These are phyloP conservation scores for Pythium oligandrum DNA, from an alignment of 352 stramenopile genomes.

Conservation along the genomic window DNA sequence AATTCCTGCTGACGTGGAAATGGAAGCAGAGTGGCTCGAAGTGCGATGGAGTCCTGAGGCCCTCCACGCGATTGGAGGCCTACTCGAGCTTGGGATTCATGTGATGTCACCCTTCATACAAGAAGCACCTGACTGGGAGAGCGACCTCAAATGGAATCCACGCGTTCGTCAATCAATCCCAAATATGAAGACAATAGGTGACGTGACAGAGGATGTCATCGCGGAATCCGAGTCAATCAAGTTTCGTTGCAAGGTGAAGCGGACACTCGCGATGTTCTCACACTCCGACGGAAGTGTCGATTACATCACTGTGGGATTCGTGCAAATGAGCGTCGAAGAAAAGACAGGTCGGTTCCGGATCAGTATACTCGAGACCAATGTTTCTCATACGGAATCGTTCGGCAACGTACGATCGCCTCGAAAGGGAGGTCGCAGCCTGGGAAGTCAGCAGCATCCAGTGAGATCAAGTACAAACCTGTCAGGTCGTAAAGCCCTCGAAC, in stretches of 20 bases:
- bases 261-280: slow-evolving; percentile 44
- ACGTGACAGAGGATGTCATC: slow-evolving; percentile 34
- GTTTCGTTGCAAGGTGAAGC: slow-evolving; percentile 66
- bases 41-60: slow-evolving; percentile 58
- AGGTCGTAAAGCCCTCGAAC: too few relatives aligned
- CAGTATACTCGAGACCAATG: slow-evolving; percentile 37
- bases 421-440: too few relatives aligned
- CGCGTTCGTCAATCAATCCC: slow-evolving; percentile 13
- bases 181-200: slow-evolving; percentile 29
- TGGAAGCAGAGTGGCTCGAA: slow-evolving; percentile 78
- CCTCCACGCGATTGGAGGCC: slow-evolving; percentile 56
- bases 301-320: slow-evolving; percentile 55
- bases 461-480: too few relatives aligned
- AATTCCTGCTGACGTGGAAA: slow-evolving; percentile 45
- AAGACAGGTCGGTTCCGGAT: slow-evolving; percentile 49
- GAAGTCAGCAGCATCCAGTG: too few relatives aligned
- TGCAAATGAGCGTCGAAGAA: slow-evolving; percentile 60
- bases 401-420: too few relatives aligned
- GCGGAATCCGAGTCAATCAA: slow-evolving; percentile 33
- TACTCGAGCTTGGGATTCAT: slow-evolving; percentile 56
- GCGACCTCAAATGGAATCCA: slow-evolving; percentile 16
- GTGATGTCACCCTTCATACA: slow-evolving; percentile 25
- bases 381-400: slow-evolving; percentile 20
- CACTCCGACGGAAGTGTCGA: slow-evolving; percentile 30
- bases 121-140: slow-evolving; percentile 16